phyloP scores from a whole-genome alignment of 1,284 basidiomycete genomes.

The Leccinum solheimii region DNA sequence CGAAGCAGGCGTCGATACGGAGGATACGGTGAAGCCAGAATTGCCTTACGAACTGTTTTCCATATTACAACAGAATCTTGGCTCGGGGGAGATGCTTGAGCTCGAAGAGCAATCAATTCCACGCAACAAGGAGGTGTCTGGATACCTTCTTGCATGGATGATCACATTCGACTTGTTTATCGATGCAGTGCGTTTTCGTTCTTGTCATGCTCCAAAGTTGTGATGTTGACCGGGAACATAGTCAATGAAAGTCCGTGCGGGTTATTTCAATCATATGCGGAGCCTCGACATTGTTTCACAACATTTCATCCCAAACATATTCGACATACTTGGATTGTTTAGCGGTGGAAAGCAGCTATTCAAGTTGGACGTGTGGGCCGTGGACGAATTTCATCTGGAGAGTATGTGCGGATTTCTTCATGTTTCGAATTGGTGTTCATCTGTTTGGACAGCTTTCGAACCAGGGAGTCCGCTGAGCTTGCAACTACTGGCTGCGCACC shows the following conservation, averaged over 20 bases:
- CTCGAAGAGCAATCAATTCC: conserved; percentile 30
- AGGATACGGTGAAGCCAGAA: conserved; percentile 48
- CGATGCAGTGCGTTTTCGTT: conserved; percentile 64
- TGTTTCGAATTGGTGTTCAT: neutral
- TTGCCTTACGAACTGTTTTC: conserved; percentile 69
- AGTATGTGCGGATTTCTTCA: conserved; percentile 47
- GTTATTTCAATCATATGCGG: conserved; percentile 86
- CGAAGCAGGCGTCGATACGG: conserved; percentile 77
- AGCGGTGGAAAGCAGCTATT: conserved; percentile 61
- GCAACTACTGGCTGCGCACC: conserved; percentile 79
- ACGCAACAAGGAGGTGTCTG: conserved; percentile 43
- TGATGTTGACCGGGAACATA: conserved; percentile 33
- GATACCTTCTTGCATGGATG: conserved; percentile 89
- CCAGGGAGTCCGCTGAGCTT: conserved; percentile 56
- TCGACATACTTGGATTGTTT: conserved; percentile 68
- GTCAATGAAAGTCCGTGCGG: conserved; percentile 79
- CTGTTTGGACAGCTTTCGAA: conserved; percentile 54
- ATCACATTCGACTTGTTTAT: conserved; percentile 84
- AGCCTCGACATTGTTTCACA: conserved; percentile 62
- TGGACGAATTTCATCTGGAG: conserved; percentile 86
- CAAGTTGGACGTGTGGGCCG: conserved; percentile 79
- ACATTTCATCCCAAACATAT: conserved; percentile 75
- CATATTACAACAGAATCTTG: conserved; percentile 54
- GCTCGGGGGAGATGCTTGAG: conserved; percentile 41
- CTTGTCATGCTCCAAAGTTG: neutral